Evolutionary conservation across 2,329 filamentous ascomycete species (phyloP), one percentile per base, ranked within the genome.

Genomic region (Calonectria pauciramosa): DNA sequence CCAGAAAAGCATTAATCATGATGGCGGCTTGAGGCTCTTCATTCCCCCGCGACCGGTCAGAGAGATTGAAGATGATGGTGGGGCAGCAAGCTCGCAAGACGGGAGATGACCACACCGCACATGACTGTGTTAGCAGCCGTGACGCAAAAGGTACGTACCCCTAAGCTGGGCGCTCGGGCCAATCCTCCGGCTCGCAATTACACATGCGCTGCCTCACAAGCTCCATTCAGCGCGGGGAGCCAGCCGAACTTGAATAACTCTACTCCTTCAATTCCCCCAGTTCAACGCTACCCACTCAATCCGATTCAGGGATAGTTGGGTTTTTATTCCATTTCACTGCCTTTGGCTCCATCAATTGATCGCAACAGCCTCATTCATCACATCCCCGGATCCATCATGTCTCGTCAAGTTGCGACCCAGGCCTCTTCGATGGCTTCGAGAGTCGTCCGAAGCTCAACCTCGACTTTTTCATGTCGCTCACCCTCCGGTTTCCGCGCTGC

Each of bases 1-100:
- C 96, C 79, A 99, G 90, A 76, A 99, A 96, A 38, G 97, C 97
- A 89, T 98, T 99, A 86, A 99, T 99, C 97, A 99, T 99, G 80
- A 79, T 87, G 68, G 75, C 72, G 73, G 36, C 75, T 3, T 44
- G 69, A 74, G 30, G 10, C 68, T 76, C 75, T 63, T 79, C 81
- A 80, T 82, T 65, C 68, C 67, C 66, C 38, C 51, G 49, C 28
- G 36, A 68, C 56, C 9, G 38, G 32, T 69, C 47, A 36, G 36
- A 70, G n/a, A 59, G 54, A 52, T 30, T 38, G 54, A 47, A 70
- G 44, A 75, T 74, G 70, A 75, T 80, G 78, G 79, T 79, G 79
- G 79, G 79, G 78, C 70, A 71, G 60, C 64, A 64, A 72, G 60
- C 47, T 49, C 47, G 51, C 73, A 59, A 70, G 66, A 52, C 36